Percentiles rank a stretch among this genome's conserved stretches.
These are phyloP conservation scores for Debaryomyces udenii DNA, from an alignment of 1,139 yeast species.

Conservation along the genomic window DNA sequence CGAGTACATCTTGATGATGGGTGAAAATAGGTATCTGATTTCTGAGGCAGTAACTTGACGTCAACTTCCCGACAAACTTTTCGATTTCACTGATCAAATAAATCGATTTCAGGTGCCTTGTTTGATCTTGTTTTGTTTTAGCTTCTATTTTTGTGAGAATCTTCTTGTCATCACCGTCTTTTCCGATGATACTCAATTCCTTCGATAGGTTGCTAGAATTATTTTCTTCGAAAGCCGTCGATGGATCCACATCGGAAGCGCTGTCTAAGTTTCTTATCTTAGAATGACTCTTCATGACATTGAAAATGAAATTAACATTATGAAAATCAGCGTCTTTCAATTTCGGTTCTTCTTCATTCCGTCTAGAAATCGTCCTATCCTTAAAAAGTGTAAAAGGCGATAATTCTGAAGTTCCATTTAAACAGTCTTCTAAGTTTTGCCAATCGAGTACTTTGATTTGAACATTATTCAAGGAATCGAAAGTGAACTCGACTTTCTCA, in stretches of 20 bases:
- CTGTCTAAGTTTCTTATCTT: constrained; percentile 37
- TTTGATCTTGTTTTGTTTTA: constrained; percentile 1
- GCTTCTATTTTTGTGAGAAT: constrained; percentile 15
- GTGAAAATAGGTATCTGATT: constrained; percentile 34
- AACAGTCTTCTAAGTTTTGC: constrained; percentile 28
- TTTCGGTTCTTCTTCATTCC: background rate
- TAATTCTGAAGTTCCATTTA: constrained; percentile 31
- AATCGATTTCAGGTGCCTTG: constrained; percentile 15
- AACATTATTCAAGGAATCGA: constrained; percentile 30
- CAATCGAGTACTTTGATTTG: constrained; percentile 27
- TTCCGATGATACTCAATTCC: constrained; percentile 13
- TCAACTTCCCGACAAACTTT: constrained; percentile 28
- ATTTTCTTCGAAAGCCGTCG: constrained; percentile 7
- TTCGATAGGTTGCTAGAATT: constrained; percentile 12
- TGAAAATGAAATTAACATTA: constrained; percentile 37
- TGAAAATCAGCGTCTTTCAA: constrained; percentile 32
- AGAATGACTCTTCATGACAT: constrained; percentile 35
- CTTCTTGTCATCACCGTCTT: constrained; percentile 11
- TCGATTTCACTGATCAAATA: constrained; percentile 34
- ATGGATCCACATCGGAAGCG: constrained; percentile 22
- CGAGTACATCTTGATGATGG: constrained; percentile 23
- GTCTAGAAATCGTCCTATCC: constrained; percentile 9
- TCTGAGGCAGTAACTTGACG: constrained; percentile 27
- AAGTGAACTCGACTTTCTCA: constrained; percentile 28
- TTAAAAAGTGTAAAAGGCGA: constrained; percentile 36